phyloP scores from a whole-genome alignment of 371 early-diverging fungal species.

The Mucor sp. region DNA sequence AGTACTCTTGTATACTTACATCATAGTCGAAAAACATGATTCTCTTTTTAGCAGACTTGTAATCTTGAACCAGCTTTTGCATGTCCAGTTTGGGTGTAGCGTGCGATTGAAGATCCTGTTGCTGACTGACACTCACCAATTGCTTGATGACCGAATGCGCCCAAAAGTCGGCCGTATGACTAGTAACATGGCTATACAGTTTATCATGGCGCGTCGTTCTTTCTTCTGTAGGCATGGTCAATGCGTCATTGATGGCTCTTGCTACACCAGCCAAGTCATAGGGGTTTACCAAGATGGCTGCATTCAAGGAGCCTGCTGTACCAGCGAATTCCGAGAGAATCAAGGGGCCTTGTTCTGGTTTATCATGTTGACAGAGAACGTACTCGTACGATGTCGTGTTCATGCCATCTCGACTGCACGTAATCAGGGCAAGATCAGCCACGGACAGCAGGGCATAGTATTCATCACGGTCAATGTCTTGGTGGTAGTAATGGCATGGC shows the following conservation, averaged over 20 bases:
- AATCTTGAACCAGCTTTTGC: slow-evolving; percentile 39
- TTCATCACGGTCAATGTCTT: slow-evolving; percentile 92
- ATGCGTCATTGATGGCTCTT: slow-evolving; percentile 83
- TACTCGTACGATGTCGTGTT: slow-evolving; percentile 99
- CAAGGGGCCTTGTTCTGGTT: slow-evolving; percentile 76
- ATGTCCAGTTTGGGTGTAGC: slow-evolving; percentile 70
- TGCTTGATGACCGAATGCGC: slow-evolving; percentile 79
- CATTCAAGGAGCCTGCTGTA: slow-evolving; percentile 88
- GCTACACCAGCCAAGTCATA: slow-evolving; percentile 95
- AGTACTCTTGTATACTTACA: neutral
- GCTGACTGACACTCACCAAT: slow-evolving; percentile 18
- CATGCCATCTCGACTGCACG: slow-evolving; percentile 98
- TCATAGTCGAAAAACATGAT: slow-evolving; percentile 89
- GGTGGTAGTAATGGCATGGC: slow-evolving; percentile 97
- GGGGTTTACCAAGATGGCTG: slow-evolving; percentile 93
- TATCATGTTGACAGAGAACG: slow-evolving; percentile 92
- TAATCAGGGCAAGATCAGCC: slow-evolving; percentile 95
- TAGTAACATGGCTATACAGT: slow-evolving; percentile 79
- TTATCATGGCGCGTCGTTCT: slow-evolving; percentile 78
- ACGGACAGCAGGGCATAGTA: slow-evolving; percentile 94
- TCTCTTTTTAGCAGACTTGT: slow-evolving; percentile 59
- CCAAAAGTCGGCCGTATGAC: slow-evolving; percentile 92
- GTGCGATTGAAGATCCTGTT: slow-evolving; percentile 41
- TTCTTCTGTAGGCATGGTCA: slow-evolving; percentile 80
- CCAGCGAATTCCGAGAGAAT: slow-evolving; percentile 98